phyloP scores from a whole-genome alignment of 805 yeast species.

The Monosporozyma aerobia region DNA sequence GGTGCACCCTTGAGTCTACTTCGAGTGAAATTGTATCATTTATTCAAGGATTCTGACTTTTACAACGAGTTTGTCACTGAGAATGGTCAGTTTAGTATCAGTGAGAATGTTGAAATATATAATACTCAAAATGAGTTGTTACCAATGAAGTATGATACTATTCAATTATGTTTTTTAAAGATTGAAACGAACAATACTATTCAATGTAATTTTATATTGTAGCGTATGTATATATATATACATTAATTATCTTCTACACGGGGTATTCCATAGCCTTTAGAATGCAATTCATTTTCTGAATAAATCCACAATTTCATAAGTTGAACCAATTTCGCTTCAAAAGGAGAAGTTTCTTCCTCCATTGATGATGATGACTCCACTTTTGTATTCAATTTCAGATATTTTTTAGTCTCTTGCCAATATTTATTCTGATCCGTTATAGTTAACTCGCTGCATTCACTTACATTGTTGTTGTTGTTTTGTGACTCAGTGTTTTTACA shows the following conservation, averaged over 20 bases:
- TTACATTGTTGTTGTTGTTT: neutral
- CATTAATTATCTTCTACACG: constrained; percentile 18
- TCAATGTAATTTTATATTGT: constrained; percentile 23
- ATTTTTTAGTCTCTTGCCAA: constrained; percentile 4
- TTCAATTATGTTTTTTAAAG: constrained; percentile 41
- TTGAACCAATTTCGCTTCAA: constrained; percentile 38
- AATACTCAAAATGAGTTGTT: constrained; percentile 26
- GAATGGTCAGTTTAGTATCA: constrained; percentile 19
- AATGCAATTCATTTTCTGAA: constrained; percentile 46
- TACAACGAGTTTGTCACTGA: constrained; percentile 17
- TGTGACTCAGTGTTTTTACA: neutral
- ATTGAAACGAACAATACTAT: constrained; percentile 46
- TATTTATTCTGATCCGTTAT: neutral
- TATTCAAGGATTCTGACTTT: constrained; percentile 40
- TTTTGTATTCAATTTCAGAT: neutral
- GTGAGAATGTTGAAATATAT: constrained; percentile 31
- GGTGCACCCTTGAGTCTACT: constrained; percentile 64
- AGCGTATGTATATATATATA: neutral
- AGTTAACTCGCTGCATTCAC: neutral
- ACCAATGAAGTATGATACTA: constrained; percentile 32
- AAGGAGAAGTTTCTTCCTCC: neutral
- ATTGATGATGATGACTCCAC: no score
- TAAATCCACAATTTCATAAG: constrained; percentile 55
- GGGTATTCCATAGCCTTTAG: constrained; percentile 31
- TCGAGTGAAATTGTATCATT: constrained; percentile 44